These are phyloP conservation scores for Panaeolus papilionaceus DNA, from an alignment of 768 basidiomycete species.

Conservation along the genomic window DNA sequence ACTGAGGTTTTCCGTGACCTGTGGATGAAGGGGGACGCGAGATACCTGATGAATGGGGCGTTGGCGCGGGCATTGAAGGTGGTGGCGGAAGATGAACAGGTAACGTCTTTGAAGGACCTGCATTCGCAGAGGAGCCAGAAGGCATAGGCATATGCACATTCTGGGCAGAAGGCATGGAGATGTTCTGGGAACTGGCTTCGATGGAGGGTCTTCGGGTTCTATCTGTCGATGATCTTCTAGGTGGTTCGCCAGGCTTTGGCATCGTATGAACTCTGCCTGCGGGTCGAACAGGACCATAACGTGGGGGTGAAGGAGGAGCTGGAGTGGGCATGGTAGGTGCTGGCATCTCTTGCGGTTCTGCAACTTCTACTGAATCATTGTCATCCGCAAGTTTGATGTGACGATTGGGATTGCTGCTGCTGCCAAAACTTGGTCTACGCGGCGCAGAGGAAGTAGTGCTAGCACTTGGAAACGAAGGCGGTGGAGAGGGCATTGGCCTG, in stretches of 20 bases:
- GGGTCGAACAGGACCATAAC: slow-evolving; percentile 7
- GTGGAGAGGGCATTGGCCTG: slow-evolving; percentile 3
- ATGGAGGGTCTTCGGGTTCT: neutral
- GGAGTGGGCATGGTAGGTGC: neutral
- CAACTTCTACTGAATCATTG: neutral
- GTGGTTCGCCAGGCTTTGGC: slow-evolving; percentile 6
- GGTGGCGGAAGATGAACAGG: slow-evolving; percentile 1
- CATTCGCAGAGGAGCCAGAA: neutral
- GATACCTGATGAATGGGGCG: neutral
- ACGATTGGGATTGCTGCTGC: neutral
- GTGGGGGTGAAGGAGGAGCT: slow-evolving; percentile 3
- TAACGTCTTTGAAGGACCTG: neutral
- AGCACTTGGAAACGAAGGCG: neutral
- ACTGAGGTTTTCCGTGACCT: neutral
- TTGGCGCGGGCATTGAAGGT: neutral
- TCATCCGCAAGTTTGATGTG: neutral
- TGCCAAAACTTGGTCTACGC: neutral
- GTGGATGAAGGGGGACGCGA: slow-evolving; percentile 4
- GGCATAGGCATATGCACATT: neutral
- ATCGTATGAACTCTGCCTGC: slow-evolving; percentile 8
- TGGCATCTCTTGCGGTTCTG: slow-evolving; percentile 5
- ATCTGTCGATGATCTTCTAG: slow-evolving; percentile 2
- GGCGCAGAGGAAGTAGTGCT: neutral
- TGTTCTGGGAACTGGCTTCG: neutral
- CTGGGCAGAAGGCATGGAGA: neutral